phyloP scores from a whole-genome alignment of 1,284 basidiomycete genomes.

The Boletellus sp. region DNA sequence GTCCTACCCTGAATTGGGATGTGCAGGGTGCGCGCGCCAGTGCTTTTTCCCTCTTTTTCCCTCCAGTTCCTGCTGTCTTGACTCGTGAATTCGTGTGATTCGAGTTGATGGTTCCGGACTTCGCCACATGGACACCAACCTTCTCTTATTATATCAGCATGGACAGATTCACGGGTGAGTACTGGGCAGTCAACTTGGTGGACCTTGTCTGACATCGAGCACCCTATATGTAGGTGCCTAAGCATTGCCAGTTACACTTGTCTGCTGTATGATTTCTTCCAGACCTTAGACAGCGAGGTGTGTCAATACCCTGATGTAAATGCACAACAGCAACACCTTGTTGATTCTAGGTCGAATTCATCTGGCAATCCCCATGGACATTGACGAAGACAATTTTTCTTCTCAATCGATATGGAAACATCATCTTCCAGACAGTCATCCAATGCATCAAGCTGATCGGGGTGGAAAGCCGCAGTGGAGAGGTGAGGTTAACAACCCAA shows the following conservation, averaged over 20 bases:
- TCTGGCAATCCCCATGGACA: slow-evolving; percentile 14
- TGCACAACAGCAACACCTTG: not conserved
- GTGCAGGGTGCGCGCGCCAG: no score
- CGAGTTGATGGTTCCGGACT: no score
- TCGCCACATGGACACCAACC: not conserved
- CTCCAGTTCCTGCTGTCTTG: no score
- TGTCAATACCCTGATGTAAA: not conserved
- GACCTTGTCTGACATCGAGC: not conserved
- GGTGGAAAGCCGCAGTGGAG: not conserved
- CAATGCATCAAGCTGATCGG: not conserved
- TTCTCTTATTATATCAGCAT: not conserved
- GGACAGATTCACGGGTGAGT: not conserved
- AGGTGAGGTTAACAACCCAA: not conserved
- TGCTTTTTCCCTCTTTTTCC: no score
- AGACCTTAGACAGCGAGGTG: slow-evolving; percentile 10
- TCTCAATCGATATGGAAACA: slow-evolving; percentile 13
- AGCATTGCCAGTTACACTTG: slow-evolving; percentile 7
- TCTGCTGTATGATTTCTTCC: slow-evolving; percentile 11
- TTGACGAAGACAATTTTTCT: slow-evolving; percentile 11
- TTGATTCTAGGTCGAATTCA: slow-evolving; percentile 6
- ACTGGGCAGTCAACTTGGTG: not conserved
- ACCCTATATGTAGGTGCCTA: not conserved
- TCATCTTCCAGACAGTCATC: slow-evolving; percentile 4
- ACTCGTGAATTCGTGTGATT: no score
- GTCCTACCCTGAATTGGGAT: no score